Percentiles rank a stretch among this genome's conserved stretches.
phyloP scores from a whole-genome alignment of 2,329 filamentous ascomycete species.

The Xylariaceae sp. region DNA sequence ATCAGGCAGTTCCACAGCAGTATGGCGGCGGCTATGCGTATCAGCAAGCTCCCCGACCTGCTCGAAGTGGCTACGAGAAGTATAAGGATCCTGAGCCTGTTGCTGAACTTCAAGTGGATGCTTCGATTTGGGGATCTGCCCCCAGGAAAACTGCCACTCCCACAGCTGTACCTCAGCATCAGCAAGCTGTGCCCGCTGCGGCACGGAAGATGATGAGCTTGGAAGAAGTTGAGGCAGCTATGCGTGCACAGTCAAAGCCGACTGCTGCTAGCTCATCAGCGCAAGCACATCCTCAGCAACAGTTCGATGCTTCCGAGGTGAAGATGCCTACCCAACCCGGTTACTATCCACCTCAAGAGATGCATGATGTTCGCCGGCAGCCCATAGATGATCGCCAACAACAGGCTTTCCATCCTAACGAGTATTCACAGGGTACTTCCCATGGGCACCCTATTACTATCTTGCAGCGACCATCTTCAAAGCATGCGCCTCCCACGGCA shows the following conservation, averaged over 20 bases:
- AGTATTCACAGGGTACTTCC: slow-evolving; percentile 24
- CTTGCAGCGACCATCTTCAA: slow-evolving; percentile 48
- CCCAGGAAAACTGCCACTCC: slow-evolving; percentile 50
- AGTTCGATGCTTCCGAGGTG: slow-evolving; percentile 14
- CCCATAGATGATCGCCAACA: slow-evolving; percentile 22
- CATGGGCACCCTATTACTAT: slow-evolving; percentile 51
- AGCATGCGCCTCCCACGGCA: slow-evolving; percentile 33
- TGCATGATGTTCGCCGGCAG: slow-evolving; percentile 23
- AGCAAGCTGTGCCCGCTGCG: slow-evolving; percentile 22
- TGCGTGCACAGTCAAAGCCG: slow-evolving; percentile 64
- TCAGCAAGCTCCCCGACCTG: slow-evolving; percentile 52
- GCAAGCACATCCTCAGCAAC: slow-evolving; percentile 26
- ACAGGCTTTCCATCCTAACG: slow-evolving; percentile 20
- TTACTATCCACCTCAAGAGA: slow-evolving; percentile 25
- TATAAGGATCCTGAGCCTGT: slow-evolving; percentile 82
- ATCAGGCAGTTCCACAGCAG: slow-evolving; percentile 27
- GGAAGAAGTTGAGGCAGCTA: slow-evolving; percentile 93
- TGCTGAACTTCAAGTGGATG: slow-evolving; percentile 87
- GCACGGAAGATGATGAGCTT: slow-evolving; percentile 85
- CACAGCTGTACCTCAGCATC: slow-evolving; percentile 15
- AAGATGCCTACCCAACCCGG: slow-evolving; percentile 19
- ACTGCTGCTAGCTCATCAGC: slow-evolving; percentile 32
- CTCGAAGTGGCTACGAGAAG: slow-evolving; percentile 83
- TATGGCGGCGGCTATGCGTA: slow-evolving; percentile 28
- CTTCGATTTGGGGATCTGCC: slow-evolving; percentile 83